A percentile compares a stretch with the other conserved stretches of the same genome.
phyloP scores from a whole-genome alignment of 73 alveolate species.

The Paraurostyla sp. region DNA sequence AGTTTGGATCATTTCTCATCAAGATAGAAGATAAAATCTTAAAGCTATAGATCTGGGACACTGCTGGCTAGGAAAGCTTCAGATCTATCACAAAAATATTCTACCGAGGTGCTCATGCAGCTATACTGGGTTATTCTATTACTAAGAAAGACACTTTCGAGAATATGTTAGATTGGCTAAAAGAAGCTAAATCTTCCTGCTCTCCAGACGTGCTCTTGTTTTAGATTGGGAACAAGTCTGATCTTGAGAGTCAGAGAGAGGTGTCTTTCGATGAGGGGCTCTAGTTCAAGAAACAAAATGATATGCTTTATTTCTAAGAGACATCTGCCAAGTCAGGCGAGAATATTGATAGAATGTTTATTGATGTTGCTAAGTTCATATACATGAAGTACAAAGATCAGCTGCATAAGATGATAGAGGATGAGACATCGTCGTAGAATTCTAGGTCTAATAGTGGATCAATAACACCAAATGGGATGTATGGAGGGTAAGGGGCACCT shows the following conservation, averaged over 20 bases:
- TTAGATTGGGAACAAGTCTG: constrained; percentile 87
- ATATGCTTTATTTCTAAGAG: constrained; percentile 85
- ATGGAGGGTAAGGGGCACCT: neutral
- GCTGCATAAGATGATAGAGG: constrained; percentile 42
- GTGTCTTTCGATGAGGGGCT: constrained; percentile 88
- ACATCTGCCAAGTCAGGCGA: constrained; percentile 83
- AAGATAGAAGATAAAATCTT: constrained; percentile 77
- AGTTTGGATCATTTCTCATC: constrained; percentile 85
- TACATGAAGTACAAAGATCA: neutral
- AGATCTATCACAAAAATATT: constrained; percentile 89
- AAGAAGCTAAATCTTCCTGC: constrained; percentile 84
- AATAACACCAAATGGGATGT: neutral
- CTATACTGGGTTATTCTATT: constrained; percentile 81
- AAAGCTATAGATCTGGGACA: constrained; percentile 92
- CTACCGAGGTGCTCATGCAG: constrained; percentile 92
- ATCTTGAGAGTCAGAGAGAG: constrained; percentile 70
- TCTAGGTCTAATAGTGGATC: constrained; percentile 18
- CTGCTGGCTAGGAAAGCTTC: constrained; percentile 94
- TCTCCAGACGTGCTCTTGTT: constrained; percentile 79
- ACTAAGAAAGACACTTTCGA: constrained; percentile 82
- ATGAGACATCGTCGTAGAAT: constrained; percentile 3
- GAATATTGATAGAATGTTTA: constrained; percentile 9
- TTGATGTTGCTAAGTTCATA: constrained; percentile 37
- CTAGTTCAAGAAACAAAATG: constrained; percentile 81
- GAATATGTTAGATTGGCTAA: constrained; percentile 80